Evolutionary conservation across 2,329 filamentous ascomycete species (phyloP).

Genomic region (Claviceps fusiformis): DNA sequence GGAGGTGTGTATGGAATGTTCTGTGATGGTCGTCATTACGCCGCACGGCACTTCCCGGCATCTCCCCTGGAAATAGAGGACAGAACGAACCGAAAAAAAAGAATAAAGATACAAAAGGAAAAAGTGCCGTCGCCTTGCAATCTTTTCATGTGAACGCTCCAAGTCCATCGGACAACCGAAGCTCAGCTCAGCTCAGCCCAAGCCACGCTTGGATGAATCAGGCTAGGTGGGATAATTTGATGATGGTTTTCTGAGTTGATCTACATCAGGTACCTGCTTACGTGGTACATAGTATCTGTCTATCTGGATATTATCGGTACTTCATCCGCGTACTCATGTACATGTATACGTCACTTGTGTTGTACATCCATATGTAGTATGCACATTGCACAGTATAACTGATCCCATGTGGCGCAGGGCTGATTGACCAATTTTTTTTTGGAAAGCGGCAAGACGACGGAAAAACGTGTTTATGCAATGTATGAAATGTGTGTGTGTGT

Average conservation of each 20-base stretch:
- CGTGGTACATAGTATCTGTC: too few relatives aligned
- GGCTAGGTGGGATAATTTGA: neutral
- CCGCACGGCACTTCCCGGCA: too few relatives aligned
- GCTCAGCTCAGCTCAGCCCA: neutral
- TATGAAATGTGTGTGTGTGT: neutral
- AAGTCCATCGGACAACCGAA: neutral
- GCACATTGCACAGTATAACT: too few relatives aligned
- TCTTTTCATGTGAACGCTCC: neutral
- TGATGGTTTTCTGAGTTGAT: neutral
- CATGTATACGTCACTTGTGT: too few relatives aligned
- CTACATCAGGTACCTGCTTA: too few relatives aligned
- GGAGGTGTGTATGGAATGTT: too few relatives aligned
- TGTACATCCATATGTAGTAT: too few relatives aligned
- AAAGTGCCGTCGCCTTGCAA: too few relatives aligned
- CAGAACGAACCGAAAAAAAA: too few relatives aligned
- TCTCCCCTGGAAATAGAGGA: too few relatives aligned
- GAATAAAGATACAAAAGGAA: too few relatives aligned
- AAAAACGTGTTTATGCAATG: neutral
- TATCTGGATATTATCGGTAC: too few relatives aligned
- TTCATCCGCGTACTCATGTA: neutral
- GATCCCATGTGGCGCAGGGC: neutral
- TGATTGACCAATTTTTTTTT: neutral
- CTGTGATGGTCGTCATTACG: neutral
- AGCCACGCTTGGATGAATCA: neutral
- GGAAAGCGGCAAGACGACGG: neutral